phyloP scores from a whole-genome alignment of 345 rosid species.

The Sisymbrium irio region DNA sequence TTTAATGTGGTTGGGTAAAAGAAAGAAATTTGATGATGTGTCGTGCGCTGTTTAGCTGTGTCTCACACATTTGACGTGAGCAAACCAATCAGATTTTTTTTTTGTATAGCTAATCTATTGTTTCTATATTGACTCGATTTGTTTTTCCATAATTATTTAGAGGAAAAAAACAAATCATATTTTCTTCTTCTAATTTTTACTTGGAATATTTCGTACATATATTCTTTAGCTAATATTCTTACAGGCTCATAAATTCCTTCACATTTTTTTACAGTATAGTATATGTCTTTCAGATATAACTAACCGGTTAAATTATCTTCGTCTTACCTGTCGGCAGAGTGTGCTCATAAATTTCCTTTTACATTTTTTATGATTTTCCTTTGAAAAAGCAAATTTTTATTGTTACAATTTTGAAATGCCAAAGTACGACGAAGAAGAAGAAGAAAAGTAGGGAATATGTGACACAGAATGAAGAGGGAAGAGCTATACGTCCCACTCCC shows the following conservation, averaged over 20 bases:
- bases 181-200: neutral
- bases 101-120: constrained; percentile 21
- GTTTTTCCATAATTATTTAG: neutral
- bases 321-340: constrained; percentile 23
- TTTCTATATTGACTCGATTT: neutral
- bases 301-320: constrained; percentile 3
- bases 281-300: neutral
- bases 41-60: constrained; percentile 25
- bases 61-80: constrained; percentile 34
- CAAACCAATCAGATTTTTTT: constrained; percentile 32
- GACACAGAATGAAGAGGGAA: constrained; percentile 1
- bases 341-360: neutral
- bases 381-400: neutral
- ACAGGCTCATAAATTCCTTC: neutral
- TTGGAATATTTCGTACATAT: neutral
- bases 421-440: neutral
- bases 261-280: neutral
- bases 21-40: constrained; percentile 16
- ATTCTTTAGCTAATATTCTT: neutral
- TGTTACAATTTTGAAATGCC: constrained; percentile 13
- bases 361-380: neutral
- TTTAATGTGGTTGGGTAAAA: neutral
- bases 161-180: neutral
- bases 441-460: neutral
- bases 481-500: constrained; percentile 18